phyloP scores from a whole-genome alignment of 768 basidiomycete species.

The Lactarius sp. region DNA sequence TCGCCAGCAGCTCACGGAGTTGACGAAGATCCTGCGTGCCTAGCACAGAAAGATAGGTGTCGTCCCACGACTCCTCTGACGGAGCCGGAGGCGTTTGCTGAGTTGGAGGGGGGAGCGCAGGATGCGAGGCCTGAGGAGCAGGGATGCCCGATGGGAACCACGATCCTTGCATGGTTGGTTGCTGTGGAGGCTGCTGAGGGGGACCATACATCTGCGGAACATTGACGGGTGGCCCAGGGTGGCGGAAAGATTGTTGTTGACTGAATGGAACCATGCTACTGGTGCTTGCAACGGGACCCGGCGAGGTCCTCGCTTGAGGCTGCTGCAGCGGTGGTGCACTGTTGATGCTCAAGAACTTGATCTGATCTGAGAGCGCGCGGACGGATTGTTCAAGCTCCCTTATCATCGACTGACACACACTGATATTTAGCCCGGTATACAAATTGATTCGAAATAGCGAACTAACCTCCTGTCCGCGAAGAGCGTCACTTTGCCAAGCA shows the following conservation, averaged over 20 bases:
- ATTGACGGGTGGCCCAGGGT: slow-evolving; percentile 37
- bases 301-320: slow-evolving; percentile 22
- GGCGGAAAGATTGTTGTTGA: slow-evolving; percentile 26
- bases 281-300: slow-evolving; percentile 19
- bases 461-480: slow-evolving; percentile 74
- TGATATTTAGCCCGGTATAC: slow-evolving; percentile 19
- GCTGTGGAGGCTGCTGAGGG: slow-evolving; percentile 22
- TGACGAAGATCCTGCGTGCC: slow-evolving; percentile 70
- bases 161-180: slow-evolving; percentile 31
- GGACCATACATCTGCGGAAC: slow-evolving; percentile 31
- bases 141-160: slow-evolving; percentile 68
- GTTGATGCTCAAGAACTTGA: slow-evolving; percentile 71
- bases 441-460: not conserved
- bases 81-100: slow-evolving; percentile 50
- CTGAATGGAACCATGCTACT: slow-evolving; percentile 12
- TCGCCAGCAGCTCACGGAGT: slow-evolving; percentile 65
- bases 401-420: slow-evolving; percentile 52
- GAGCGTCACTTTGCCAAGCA: slow-evolving; percentile 74
- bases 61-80: slow-evolving; percentile 72
- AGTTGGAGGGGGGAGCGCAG: slow-evolving; percentile 59
- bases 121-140: slow-evolving; percentile 79
- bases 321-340: slow-evolving; percentile 27
- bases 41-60: slow-evolving; percentile 71
- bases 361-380: slow-evolving; percentile 69
- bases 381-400: slow-evolving; percentile 79